These are phyloP conservation scores for Ambrosia trifida DNA, from an alignment of 129 eudicot genomes.

Conservation along the genomic window DNA sequence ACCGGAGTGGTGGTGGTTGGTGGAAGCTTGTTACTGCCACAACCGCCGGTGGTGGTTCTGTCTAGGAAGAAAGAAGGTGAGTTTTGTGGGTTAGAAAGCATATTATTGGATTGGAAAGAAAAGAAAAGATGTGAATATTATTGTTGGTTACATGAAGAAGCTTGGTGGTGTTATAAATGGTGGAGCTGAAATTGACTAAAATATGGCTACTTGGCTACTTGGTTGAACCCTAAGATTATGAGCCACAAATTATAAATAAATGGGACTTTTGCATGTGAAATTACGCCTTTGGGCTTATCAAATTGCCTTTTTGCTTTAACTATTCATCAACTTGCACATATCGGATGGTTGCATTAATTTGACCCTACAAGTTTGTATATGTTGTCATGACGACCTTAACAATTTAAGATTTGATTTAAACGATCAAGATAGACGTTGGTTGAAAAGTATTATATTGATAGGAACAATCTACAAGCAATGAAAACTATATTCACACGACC, in stretches of 20 bases:
- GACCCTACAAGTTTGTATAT: slow-evolving; percentile 3
- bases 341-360: neutral
- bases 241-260: slow-evolving; percentile 29
- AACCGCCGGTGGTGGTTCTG: slow-evolving; percentile 24
- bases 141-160: neutral
- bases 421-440: neutral
- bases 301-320: slow-evolving; percentile 15
- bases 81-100: slow-evolving; percentile 51
- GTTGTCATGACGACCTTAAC: neutral
- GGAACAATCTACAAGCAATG: neutral
- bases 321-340: slow-evolving; percentile 25
- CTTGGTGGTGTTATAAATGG: slow-evolving; percentile 24
- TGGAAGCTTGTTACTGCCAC: slow-evolving; percentile 23
- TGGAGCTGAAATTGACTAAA: slow-evolving; percentile 30
- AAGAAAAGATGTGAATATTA: neutral
- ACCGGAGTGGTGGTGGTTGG: slow-evolving; percentile 35
- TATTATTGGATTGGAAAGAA: too few relatives aligned
- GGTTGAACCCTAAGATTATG: slow-evolving; percentile 28
- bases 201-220: slow-evolving; percentile 38
- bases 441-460: too few relatives aligned
- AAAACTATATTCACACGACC: too few relatives aligned
- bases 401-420: neutral
- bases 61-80: slow-evolving; percentile 46
- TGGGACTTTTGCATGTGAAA: slow-evolving; percentile 19
- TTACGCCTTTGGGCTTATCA: slow-evolving; percentile 26